Evolutionary conservation across 495 filamentous ascomycete species (phyloP).

Genomic region (Aspergillus saccharolyticus): DNA sequence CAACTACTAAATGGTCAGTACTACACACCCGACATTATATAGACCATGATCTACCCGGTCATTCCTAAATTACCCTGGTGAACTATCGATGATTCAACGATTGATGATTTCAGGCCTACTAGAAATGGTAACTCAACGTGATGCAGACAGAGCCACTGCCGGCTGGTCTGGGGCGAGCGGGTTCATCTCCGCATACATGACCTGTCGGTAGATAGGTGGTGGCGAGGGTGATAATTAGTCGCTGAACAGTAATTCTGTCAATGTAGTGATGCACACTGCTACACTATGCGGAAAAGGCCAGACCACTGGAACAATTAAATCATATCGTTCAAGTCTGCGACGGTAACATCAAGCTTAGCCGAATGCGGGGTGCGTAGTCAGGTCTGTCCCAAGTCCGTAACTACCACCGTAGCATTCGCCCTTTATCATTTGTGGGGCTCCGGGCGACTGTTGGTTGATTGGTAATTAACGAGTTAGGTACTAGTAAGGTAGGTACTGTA

Average conservation of each 20-base stretch:
- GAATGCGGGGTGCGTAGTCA: constrained; percentile 21
- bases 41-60: too few relatives aligned
- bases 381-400: background rate
- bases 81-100: background rate
- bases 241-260: background rate
- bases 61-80: background rate
- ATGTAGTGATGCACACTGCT: too few relatives aligned
- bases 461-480: too few relatives aligned
- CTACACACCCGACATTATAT: too few relatives aligned
- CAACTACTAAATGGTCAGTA: background rate
- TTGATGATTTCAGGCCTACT: background rate
- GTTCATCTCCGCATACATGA: background rate
- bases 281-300: too few relatives aligned
- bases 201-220: background rate
- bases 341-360: constrained; percentile 22
- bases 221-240: background rate
- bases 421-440: background rate
- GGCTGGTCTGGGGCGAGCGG: background rate
- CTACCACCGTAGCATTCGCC: constrained; percentile 1
- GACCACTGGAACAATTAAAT: background rate
- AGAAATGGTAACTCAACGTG: background rate
- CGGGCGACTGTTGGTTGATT: too few relatives aligned
- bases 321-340: constrained; percentile 5
- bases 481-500: too few relatives aligned
- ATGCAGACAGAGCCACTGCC: background rate